A percentile compares a stretch with the other conserved stretches of the same genome.
phyloP scores from a whole-genome alignment of 1,139 yeast species.

The Candida buenavistaensis region DNA sequence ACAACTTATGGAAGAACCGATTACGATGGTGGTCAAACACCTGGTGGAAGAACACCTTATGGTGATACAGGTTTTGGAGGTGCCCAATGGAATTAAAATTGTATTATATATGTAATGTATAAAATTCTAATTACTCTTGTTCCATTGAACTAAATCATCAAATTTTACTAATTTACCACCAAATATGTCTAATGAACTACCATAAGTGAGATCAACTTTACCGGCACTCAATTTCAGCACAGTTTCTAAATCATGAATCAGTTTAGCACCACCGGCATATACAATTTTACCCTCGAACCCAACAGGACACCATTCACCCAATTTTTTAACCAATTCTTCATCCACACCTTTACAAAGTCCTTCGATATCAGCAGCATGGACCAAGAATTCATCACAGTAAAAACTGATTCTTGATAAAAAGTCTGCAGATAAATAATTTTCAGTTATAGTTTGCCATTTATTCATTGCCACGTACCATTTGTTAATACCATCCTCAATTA shows the following conservation, averaged over 20 bases:
- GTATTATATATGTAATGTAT: background rate
- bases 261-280: constrained; percentile 96
- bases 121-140: constrained; percentile 22
- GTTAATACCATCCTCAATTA: constrained; percentile 23
- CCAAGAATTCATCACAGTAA: constrained; percentile 81
- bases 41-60: constrained; percentile 40
- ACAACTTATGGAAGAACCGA: constrained; percentile 53
- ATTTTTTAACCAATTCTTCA: constrained; percentile 62
- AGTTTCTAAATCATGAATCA: constrained; percentile 60
- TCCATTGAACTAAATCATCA: constrained; percentile 75
- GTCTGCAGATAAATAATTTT: constrained; percentile 51
- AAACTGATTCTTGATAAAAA: constrained; percentile 54
- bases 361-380: constrained; percentile 98
- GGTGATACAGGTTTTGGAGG: constrained; percentile 40
- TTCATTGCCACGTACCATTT: constrained; percentile 95
- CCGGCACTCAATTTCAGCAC: constrained; percentile 73
- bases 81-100: constrained; percentile 22
- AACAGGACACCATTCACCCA: constrained; percentile 75
- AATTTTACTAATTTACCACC: constrained; percentile 84
- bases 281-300: constrained; percentile 69
- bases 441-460: constrained; percentile 92
- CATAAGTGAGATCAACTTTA: constrained; percentile 86
- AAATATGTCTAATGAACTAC: constrained; percentile 90
- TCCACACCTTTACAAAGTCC: constrained; percentile 95
- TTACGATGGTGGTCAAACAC: constrained; percentile 38